A percentile compares a stretch with the other conserved stretches of the same genome.
These are phyloP conservation scores for Macrophomina tecta DNA, from an alignment of 2,329 filamentous ascomycete species.

Conservation along the genomic window DNA sequence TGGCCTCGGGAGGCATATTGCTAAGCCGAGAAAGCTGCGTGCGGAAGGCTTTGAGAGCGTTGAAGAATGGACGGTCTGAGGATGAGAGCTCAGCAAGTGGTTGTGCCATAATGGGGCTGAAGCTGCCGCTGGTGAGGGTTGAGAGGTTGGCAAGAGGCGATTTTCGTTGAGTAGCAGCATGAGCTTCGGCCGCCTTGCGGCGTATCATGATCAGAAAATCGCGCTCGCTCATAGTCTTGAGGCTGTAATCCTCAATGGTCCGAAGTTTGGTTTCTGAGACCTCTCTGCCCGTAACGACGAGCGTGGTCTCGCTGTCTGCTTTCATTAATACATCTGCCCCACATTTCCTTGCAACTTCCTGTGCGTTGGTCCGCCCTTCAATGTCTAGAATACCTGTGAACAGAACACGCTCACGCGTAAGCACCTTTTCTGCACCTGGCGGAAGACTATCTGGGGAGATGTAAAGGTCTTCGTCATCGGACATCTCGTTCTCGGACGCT, in stretches of 20 bases:
- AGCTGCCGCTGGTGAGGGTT: background rate
- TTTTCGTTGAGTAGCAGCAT: background rate
- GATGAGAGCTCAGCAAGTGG: background rate
- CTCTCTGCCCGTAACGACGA: slow-evolving; percentile 5
- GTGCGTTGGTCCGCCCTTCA: background rate
- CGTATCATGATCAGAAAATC: background rate
- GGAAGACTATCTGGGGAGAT: slow-evolving; percentile 5
- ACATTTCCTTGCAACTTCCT: background rate
- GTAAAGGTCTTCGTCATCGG: slow-evolving; percentile 1
- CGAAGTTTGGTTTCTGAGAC: slow-evolving; percentile 14
- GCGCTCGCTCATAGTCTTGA: background rate
- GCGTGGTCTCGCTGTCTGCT: slow-evolving; percentile 2
- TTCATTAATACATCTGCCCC: slow-evolving; percentile 2
- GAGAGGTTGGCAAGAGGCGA: background rate
- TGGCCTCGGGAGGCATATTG: background rate
- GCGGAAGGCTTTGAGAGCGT: slow-evolving; percentile 10
- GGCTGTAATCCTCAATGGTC: background rate
- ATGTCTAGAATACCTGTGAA: slow-evolving; percentile 18
- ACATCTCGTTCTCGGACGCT: background rate
- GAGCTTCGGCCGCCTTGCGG: background rate
- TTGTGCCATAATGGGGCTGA: too few species aligned
- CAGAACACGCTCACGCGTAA: background rate
- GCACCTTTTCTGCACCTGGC: background rate
- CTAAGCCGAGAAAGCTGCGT: background rate
- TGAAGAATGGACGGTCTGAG: slow-evolving; percentile 3